Percentiles rank a stretch among this genome's conserved stretches.
Conservation (phyloP, 305 asterid genomes). For the Striga hermonthica region DNA sequence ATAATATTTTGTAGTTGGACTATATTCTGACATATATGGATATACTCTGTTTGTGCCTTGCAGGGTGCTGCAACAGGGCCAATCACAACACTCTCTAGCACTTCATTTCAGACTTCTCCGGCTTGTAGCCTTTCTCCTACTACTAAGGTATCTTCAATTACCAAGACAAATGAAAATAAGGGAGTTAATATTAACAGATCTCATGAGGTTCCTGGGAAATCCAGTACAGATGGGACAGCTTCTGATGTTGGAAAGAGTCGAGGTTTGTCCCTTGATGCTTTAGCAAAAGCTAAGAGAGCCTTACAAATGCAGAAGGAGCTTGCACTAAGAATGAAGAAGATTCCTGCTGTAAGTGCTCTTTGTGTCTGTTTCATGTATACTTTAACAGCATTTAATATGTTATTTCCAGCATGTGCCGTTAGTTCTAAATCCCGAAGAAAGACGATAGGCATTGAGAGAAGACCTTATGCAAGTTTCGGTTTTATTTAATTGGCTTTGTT, state of each 20-base stretch:
- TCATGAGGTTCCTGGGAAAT: constrained; percentile 99
- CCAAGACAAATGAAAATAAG: constrained; percentile 95
- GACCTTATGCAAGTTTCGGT: constrained; percentile 4
- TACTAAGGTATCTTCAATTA: constrained; percentile 92
- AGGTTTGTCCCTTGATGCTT: constrained; percentile 73
- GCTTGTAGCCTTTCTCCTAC: constrained; percentile 50
- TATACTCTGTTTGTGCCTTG: constrained; percentile 23
- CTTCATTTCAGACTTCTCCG: constrained; percentile 40
- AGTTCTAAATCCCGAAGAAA: constrained; percentile 14
- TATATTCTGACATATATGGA: constrained; percentile 21
- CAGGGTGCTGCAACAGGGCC: constrained; percentile 66
- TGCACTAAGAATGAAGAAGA: constrained; percentile 70
- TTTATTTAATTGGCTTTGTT: constrained; percentile 1
- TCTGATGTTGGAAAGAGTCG: constrained; percentile 67
- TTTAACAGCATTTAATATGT: not conserved
- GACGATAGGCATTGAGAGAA: constrained; percentile 13
- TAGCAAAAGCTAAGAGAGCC: constrained; percentile 78
- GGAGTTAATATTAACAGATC: constrained; percentile 94
- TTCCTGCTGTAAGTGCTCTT: constrained; percentile 55
- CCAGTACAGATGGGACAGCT: constrained; percentile 95
- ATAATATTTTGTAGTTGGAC: not conserved
- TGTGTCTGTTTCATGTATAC: constrained; percentile 5
- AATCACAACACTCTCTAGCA: constrained; percentile 40
- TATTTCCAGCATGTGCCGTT: not conserved
- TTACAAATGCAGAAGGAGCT: constrained; percentile 78